Conservation (phyloP, 768 basidiomycete genomes). For the Tubosaeta brunneosetosa region DNA sequence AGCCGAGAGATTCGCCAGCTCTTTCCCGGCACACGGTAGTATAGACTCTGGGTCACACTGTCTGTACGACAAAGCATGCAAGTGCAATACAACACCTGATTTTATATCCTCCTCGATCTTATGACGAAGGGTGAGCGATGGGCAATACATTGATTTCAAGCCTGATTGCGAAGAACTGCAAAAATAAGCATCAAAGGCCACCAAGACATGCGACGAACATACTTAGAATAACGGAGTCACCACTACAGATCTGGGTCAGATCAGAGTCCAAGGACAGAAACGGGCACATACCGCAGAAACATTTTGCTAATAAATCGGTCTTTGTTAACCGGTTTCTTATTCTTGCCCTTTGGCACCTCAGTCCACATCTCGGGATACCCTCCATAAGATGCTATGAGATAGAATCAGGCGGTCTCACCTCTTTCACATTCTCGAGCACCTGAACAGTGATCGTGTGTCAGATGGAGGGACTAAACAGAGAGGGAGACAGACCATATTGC, state of each 20-base stretch:
- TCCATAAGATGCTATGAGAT: slow-evolving; percentile 6
- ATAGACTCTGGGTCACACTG: neutral
- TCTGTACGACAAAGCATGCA: neutral
- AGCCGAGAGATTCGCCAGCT: slow-evolving; percentile 60
- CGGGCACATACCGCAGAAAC: slow-evolving; percentile 73
- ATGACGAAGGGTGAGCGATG: no score
- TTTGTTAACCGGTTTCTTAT: slow-evolving; percentile 98
- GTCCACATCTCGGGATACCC: slow-evolving; percentile 86
- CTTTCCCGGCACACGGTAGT: slow-evolving; percentile 31
- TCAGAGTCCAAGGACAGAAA: slow-evolving; percentile 2
- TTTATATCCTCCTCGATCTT: neutral
- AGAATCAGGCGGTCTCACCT: slow-evolving; percentile 47
- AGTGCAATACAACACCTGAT: slow-evolving; percentile 1
- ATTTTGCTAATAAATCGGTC: slow-evolving; percentile 99
- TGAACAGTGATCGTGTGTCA: slow-evolving; percentile 28
- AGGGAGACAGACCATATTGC: slow-evolving; percentile 79
- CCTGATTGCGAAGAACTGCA: slow-evolving; percentile 72
- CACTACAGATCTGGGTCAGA: slow-evolving; percentile 46
- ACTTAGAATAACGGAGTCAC: slow-evolving; percentile 98
- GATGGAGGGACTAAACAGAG: neutral
- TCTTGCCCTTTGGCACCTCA: slow-evolving; percentile 94
- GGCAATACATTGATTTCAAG: slow-evolving; percentile 31
- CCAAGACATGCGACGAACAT: slow-evolving; percentile 31
- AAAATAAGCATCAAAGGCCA: slow-evolving; percentile 33
- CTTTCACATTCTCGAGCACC: slow-evolving; percentile 98